These are phyloP conservation scores for Corynascus novoguineensis DNA, from an alignment of 495 filamentous ascomycete species.

Conservation along the genomic window DNA sequence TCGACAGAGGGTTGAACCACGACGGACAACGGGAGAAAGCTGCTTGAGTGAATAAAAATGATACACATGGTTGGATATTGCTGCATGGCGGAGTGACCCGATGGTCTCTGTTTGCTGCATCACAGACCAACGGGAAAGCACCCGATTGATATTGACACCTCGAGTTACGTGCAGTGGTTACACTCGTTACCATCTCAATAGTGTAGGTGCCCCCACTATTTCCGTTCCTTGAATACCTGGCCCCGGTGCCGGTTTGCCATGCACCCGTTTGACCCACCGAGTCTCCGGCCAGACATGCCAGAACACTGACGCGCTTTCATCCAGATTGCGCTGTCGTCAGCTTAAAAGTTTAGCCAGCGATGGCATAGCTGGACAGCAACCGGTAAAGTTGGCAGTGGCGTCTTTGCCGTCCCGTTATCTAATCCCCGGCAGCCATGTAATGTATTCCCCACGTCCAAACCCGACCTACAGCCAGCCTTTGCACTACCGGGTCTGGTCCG, in stretches of 20 bases:
- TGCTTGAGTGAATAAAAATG: too few relatives aligned
- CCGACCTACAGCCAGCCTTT: not conserved
- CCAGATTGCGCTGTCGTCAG: conserved; percentile 28
- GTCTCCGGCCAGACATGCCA: not conserved
- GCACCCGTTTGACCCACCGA: conserved; percentile 1
- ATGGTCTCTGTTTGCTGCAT: not conserved
- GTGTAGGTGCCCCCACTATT: not conserved
- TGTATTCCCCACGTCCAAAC: not conserved
- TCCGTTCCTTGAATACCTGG: not conserved
- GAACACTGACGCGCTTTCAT: conserved; percentile 15
- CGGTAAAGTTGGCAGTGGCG: not conserved
- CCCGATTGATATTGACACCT: conserved; percentile 4
- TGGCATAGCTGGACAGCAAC: not conserved
- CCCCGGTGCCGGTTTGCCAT: not conserved
- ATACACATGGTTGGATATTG: not conserved
- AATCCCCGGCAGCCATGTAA: too few relatives aligned
- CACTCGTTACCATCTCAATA: too few relatives aligned
- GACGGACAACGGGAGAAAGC: not conserved
- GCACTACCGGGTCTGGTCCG: not conserved
- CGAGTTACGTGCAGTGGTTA: too few relatives aligned
- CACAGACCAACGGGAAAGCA: not conserved
- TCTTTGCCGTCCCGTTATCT: too few relatives aligned
- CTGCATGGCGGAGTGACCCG: too few relatives aligned
- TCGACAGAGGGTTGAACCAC: too few relatives aligned
- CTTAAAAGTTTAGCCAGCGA: conserved; percentile 17